Evolutionary conservation across 805 yeast genomes (phyloP).

Genomic region (Yarrowia sp.): DNA sequence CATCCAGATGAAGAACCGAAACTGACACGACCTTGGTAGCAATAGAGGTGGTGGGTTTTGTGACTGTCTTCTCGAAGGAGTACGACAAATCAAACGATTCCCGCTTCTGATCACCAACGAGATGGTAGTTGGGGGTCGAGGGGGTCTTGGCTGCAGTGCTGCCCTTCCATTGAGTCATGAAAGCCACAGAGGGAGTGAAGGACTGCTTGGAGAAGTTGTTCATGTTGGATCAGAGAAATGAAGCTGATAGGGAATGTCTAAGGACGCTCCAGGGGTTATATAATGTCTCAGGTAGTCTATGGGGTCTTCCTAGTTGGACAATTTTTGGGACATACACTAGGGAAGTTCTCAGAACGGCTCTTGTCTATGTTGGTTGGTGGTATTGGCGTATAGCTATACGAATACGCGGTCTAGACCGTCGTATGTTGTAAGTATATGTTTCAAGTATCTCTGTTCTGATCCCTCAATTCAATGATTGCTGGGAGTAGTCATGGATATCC

Average conservation of each 20-base stretch:
- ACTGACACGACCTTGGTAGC: conserved; percentile 3
- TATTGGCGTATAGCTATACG: too few species aligned
- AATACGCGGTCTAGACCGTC: too few species aligned
- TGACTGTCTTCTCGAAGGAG: conserved; percentile 1
- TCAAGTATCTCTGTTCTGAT: too few species aligned
- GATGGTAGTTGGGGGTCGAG: background rate
- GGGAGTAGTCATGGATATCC: too few species aligned
- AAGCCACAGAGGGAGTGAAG: background rate
- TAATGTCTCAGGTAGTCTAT: background rate
- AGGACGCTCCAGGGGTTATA: background rate
- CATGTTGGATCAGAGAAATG: background rate
- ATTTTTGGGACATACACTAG: background rate
- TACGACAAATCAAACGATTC: background rate
- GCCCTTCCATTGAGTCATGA: background rate
- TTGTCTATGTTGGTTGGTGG: too few species aligned
- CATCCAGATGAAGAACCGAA: background rate
- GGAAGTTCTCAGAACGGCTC: background rate
- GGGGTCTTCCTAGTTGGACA: background rate
- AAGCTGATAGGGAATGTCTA: background rate
- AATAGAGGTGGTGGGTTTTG: background rate
- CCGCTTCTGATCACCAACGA: background rate
- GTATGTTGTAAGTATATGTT: too few species aligned
- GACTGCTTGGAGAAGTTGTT: background rate
- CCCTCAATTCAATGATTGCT: too few species aligned
- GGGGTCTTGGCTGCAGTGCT: background rate